Evolutionary conservation across 441 rosid species (phyloP), one percentile per base, ranked within the genome.

Genomic region (Eutrema salsugineum): DNA sequence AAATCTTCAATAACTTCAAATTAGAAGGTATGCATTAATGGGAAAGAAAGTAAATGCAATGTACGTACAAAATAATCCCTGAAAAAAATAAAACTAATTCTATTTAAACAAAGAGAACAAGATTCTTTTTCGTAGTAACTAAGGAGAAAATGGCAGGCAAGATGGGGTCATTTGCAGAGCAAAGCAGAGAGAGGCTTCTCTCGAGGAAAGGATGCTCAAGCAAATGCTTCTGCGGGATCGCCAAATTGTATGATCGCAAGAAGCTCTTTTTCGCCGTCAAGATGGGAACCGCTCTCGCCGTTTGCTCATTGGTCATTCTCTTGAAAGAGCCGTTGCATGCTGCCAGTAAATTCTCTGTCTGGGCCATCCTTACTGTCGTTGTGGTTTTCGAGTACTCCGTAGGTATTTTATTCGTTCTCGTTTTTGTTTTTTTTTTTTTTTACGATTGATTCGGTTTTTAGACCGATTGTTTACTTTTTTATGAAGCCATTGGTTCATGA

Each of bases 301-400:
- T 85, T 20, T 79, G 82, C 16, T 87, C 93, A 3, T 51, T 90
- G 2, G 77, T 83, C 11, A 82, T 91, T 14, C 84, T 91, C 77
- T 74, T 85, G 10, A 91, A 80, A 74, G 92, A 82, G 58, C 82
- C 83, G n/a, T 74, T 87, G 11, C 60, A 48, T 40, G 33, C 77
- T 3, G 79, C 72, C 49, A 78, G 76, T 67, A 88, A 90, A 74
- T 88, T 83, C 78, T 80, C 90, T 48, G 83, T 92, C 65, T 92
- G 97, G 97, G 94, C 91, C 7, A 82, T 90, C 60, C 91, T 92
- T 11, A 92, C 96, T 5, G 94, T 90, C 8, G 88, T 92, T 8
- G 94, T 90, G 16, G 90, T 92, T 72, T 90, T 92, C 57, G 97
- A 92, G 58, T 92, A 77, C 83, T 88, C 86, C 75, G 85, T 89